These are phyloP conservation scores for Agrocybe praecox DNA, from an alignment of 768 basidiomycete species.

Conservation along the genomic window DNA sequence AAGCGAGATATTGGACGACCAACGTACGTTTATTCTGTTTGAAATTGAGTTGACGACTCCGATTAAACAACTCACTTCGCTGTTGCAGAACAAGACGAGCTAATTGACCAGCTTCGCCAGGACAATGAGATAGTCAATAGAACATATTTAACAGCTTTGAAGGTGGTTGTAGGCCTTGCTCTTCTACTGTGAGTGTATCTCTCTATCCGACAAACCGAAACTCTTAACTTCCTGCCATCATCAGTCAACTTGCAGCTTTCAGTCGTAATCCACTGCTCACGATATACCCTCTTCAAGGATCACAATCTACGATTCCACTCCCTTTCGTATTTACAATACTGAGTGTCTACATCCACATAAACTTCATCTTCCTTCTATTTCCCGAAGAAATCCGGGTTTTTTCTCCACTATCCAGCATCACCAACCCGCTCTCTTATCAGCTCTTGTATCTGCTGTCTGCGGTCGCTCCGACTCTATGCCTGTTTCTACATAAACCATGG, in stretches of 20 bases:
- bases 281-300: conserved; percentile 36
- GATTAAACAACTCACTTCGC: neutral
- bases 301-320: conserved; percentile 40
- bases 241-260: conserved; percentile 48
- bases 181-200: conserved; percentile 43
- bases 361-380: conserved; percentile 46
- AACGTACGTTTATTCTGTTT: conserved; percentile 38
- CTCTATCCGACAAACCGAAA: neutral
- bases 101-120: conserved; percentile 51
- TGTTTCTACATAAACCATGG: conserved; percentile 53
- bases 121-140: conserved; percentile 44
- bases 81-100: conserved; percentile 58
- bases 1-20: conserved; percentile 48
- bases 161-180: conserved; percentile 46
- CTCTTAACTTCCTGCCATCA: conserved; percentile 18
- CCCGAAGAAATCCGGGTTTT: conserved; percentile 35
- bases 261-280: conserved; percentile 48
- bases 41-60: neutral
- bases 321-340: conserved; percentile 48
- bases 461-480: conserved; percentile 49
- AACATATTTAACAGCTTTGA: conserved; percentile 41
- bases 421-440: conserved; percentile 34
- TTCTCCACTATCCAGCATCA: conserved; percentile 24
- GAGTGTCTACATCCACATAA: conserved; percentile 52
- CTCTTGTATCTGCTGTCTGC: conserved; percentile 36